Evolutionary conservation across 306 rosid species (phyloP).

Genomic region (Lupinus albus): DNA sequence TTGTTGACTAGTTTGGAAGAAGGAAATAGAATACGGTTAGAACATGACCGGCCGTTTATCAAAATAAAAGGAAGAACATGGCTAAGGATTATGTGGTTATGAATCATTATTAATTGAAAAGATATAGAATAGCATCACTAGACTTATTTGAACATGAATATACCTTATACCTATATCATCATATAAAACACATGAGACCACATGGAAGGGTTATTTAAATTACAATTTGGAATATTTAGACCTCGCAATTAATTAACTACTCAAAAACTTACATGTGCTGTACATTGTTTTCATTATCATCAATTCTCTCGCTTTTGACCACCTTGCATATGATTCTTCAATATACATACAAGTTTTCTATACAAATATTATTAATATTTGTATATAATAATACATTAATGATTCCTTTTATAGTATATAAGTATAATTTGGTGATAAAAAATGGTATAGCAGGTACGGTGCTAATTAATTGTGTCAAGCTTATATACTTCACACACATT

Average conservation of each 20-base stretch:
- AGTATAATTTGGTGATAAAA: background rate
- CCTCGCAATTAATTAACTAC: conserved; percentile 20
- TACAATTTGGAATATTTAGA: conserved; percentile 46
- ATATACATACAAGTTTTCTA: background rate
- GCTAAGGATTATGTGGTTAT: conserved; percentile 45
- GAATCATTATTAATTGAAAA: conserved; percentile 40
- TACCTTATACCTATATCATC: too few relatives aligned
- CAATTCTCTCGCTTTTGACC: conserved; percentile 42
- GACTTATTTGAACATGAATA: too few relatives aligned
- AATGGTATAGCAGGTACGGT: background rate
- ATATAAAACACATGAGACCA: conserved; percentile 86
- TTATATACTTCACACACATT: background rate
- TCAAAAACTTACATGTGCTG: conserved; percentile 58
- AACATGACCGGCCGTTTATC: conserved; percentile 56
- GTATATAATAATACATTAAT: background rate
- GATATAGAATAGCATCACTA: too few relatives aligned
- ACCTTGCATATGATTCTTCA: conserved; percentile 25
- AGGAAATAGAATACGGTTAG: conserved; percentile 43
- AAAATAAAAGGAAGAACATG: conserved; percentile 56
- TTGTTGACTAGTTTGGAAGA: conserved; percentile 31
- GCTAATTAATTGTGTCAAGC: background rate
- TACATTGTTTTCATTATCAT: conserved; percentile 38
- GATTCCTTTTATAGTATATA: too few relatives aligned
- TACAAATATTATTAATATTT: background rate
- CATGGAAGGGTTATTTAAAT: conserved; percentile 55